These are phyloP conservation scores for Lepidium sativum DNA, from an alignment of 345 rosid species.

Conservation along the genomic window DNA sequence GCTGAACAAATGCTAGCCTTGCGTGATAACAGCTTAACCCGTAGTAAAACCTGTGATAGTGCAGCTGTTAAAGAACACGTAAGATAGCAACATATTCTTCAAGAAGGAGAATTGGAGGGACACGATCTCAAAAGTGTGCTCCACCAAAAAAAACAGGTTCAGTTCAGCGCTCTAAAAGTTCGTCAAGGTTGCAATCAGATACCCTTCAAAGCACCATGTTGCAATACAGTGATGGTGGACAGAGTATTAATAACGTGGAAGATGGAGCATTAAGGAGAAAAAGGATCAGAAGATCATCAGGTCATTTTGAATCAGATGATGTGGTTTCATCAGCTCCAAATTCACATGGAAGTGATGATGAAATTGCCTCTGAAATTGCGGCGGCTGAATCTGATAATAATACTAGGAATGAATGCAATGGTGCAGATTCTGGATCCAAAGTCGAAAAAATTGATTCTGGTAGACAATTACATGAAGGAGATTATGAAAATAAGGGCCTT, in stretches of 20 bases:
- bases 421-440: constrained; percentile 49
- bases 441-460: constrained; percentile 37
- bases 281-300: constrained; percentile 41
- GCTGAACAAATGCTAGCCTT: constrained; percentile 24
- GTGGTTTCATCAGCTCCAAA: constrained; percentile 41
- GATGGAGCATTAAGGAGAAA: constrained; percentile 38
- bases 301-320: constrained; percentile 49
- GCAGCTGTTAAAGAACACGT: constrained; percentile 37
- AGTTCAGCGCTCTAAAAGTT: constrained; percentile 45
- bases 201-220: constrained; percentile 30
- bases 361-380: constrained; percentile 59
- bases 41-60: constrained; percentile 32
- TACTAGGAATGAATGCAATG: constrained; percentile 51
- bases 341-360: constrained; percentile 55
- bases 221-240: constrained; percentile 37
- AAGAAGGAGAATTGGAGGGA: constrained; percentile 61
- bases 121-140: constrained; percentile 36
- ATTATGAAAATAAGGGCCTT: constrained; percentile 52
- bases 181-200: constrained; percentile 36
- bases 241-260: constrained; percentile 28
- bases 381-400: constrained; percentile 52
- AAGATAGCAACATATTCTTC: constrained; percentile 61
- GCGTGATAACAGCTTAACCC: constrained; percentile 30
- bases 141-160: constrained; percentile 28
- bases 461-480: constrained; percentile 44